Evolutionary conservation across 306 rosid species (phyloP), one percentile per base, ranked within the genome.

Genomic region (Hippophae rhamnoides): DNA sequence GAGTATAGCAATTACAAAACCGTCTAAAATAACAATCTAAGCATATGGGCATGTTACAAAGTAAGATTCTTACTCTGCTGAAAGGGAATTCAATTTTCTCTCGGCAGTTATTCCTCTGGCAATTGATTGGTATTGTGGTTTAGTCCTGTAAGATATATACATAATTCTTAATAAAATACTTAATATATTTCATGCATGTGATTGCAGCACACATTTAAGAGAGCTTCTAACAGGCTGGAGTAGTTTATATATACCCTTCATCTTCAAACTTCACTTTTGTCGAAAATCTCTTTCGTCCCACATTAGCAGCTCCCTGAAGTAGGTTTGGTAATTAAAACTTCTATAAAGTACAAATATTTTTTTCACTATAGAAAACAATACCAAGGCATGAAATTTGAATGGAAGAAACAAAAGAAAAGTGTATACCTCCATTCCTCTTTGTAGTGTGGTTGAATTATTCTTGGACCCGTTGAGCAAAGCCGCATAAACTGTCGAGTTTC

Each of bases 261-360:
- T 65, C 61, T 70, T 67, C 77, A 54, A 82, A 72, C 63, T 51
- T 64, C 57, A 62, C 76, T 58, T 70, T 76, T 57, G 61, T 61
- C 40, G 84, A 63, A 52, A 80, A 69, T 76, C 77, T 77, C 67
- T 61, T 81, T 38, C 58, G 42, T 41, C 65, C 58, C 54, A 69
- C 79, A 58, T 62, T 66, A 45, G 63, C 75, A 63, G 88, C 75
- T 59, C 74, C 87, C 97, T 84, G 72, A 54, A 63, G 51, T 61
- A 57, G 47, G 42, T 59, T 56, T 56, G 58, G 9, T 54, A 42
- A 43, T 52, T 43, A 47, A 58, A 57, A 44, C 9, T 61, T 65
- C 65, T 54, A 38, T 51, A 49, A 23, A 18, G 23, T 18, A 47
- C 43, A 40, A 26, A 8, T 60, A 48, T 57, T 49, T n/a, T 25